phyloP scores from a whole-genome alignment of 2,329 filamentous ascomycete species.

The Paecilomyces niveus region DNA sequence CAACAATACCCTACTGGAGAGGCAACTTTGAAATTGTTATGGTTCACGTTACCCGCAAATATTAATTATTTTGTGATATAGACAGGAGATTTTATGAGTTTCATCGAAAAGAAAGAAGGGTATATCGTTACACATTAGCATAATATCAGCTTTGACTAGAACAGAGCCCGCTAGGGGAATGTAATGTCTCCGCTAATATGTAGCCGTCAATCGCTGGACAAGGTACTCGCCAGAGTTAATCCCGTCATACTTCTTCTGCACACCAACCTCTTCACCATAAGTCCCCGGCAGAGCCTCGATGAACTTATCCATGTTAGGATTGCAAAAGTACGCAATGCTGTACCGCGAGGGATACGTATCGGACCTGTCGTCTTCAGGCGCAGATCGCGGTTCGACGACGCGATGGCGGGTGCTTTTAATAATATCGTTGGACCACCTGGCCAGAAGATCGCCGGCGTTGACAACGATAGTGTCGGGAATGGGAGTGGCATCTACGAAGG shows the following conservation, averaged over 20 bases:
- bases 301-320: constrained; percentile 67
- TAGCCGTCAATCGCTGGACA: constrained; percentile 68
- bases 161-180: not conserved
- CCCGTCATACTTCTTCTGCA: constrained; percentile 68
- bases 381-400: constrained; percentile 74
- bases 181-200: constrained; percentile 44
- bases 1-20: too few species aligned
- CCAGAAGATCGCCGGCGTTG: constrained; percentile 81
- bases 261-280: constrained; percentile 48
- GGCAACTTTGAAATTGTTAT: too few species aligned
- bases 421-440: constrained; percentile 82
- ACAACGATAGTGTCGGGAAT: constrained; percentile 77
- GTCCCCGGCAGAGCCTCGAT: constrained; percentile 81
- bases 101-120: too few species aligned
- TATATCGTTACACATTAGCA: too few species aligned
- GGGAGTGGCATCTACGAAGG: constrained; percentile 75
- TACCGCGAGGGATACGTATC: constrained; percentile 66
- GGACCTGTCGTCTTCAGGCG: constrained; percentile 35
- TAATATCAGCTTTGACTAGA: too few species aligned
- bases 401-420: constrained; percentile 88
- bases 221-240: constrained; percentile 79
- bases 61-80: too few species aligned
- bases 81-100: too few species aligned
- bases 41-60: too few species aligned
- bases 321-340: constrained; percentile 89